Conservation (phyloP, 257 asterid species). For the Nicotiana undulata region DNA sequence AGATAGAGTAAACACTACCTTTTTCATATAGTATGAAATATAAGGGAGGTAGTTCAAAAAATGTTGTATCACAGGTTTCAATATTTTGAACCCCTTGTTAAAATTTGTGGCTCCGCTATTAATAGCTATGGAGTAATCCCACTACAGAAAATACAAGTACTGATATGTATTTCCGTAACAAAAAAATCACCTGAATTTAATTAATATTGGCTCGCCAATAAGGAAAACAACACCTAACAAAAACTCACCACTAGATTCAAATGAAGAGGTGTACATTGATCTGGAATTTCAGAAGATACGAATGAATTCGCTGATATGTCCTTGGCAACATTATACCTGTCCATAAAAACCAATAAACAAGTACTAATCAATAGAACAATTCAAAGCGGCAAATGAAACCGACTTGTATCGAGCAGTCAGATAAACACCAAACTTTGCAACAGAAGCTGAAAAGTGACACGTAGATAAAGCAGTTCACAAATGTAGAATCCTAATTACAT, state of each 20-base stretch:
- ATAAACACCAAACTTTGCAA: background rate
- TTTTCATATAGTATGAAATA: no score
- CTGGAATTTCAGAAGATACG: slow-evolving; percentile 46
- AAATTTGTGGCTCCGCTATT: no score
- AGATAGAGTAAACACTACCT: no score
- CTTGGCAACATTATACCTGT: slow-evolving; percentile 63
- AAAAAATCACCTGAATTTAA: background rate
- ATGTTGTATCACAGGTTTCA: no score
- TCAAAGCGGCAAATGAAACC: background rate
- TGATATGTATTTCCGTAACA: background rate
- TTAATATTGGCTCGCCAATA: background rate
- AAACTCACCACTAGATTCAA: slow-evolving; percentile 82
- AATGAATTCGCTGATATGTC: slow-evolving; percentile 40
- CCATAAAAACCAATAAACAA: slow-evolving; percentile 12
- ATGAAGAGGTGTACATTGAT: slow-evolving; percentile 77
- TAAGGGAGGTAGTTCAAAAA: no score
- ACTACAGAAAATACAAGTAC: background rate
- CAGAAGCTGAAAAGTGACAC: background rate
- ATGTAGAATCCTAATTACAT: background rate
- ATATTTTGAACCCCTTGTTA: no score
- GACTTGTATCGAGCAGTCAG: background rate
- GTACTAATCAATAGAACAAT: background rate
- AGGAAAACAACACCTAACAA: background rate
- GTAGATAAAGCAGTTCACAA: background rate
- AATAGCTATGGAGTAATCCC: background rate